These are phyloP conservation scores for Rubroboletus pulcherrimus DNA, from an alignment of 768 basidiomycete genomes.

Conservation along the genomic window DNA sequence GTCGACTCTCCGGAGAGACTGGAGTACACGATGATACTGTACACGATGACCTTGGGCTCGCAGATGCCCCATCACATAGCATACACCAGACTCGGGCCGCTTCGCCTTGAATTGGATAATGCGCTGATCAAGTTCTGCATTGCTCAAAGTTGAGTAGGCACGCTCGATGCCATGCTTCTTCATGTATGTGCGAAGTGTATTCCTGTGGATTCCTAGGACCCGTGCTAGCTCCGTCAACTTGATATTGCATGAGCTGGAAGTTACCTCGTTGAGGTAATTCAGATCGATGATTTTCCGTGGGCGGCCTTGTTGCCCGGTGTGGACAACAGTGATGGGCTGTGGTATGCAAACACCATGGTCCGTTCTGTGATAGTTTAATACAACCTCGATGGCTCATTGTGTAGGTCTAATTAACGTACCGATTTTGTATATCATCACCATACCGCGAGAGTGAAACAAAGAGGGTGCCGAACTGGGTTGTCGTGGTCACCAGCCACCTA, in stretches of 20 bases:
- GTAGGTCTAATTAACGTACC: too few species aligned
- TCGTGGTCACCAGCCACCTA: not conserved
- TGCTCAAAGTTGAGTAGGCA: slow-evolving; percentile 3
- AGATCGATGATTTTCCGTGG: not conserved
- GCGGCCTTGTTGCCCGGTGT: not conserved
- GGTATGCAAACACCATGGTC: not conserved
- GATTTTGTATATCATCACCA: not conserved
- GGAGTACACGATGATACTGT: not conserved
- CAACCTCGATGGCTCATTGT: not conserved
- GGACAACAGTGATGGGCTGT: not conserved
- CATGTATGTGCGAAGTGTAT: slow-evolving; percentile 7
- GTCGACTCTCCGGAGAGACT: not conserved
- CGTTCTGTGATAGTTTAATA: not conserved
- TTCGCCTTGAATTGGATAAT: too few species aligned
- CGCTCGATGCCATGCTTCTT: slow-evolving; percentile 4
- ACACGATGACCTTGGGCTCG: too few species aligned
- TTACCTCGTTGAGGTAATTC: not conserved
- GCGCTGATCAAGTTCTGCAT: too few species aligned
- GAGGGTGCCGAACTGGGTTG: not conserved
- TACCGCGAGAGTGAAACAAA: not conserved
- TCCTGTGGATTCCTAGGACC: slow-evolving; percentile 3
- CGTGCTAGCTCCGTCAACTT: slow-evolving; percentile 8
- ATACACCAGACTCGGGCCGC: too few species aligned
- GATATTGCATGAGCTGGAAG: slow-evolving; percentile 12
- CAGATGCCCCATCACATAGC: too few species aligned